Conservation (phyloP, 148 eudicot genomes). For the Drosera capensis region DNA sequence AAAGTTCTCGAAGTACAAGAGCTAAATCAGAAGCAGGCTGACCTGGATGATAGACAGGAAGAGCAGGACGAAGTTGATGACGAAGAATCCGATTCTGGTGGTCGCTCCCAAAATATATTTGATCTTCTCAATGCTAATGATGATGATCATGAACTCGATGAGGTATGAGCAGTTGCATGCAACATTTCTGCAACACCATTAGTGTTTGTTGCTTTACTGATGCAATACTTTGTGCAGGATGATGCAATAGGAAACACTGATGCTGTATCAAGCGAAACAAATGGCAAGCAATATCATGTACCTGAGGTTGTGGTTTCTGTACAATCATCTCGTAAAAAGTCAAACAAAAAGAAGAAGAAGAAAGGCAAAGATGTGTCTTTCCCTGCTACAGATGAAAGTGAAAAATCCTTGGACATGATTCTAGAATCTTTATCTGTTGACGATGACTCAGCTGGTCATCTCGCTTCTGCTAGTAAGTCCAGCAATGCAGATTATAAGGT, state of each 20-base stretch:
- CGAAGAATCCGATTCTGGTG: slow-evolving; percentile 19
- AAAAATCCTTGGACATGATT: slow-evolving; percentile 18
- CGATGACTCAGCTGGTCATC: slow-evolving; percentile 23
- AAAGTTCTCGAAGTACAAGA: slow-evolving; percentile 35
- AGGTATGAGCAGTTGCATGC: slow-evolving; percentile 12
- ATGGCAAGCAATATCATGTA: slow-evolving; percentile 10
- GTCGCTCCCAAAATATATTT: slow-evolving; percentile 20
- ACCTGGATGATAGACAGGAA: slow-evolving; percentile 8
- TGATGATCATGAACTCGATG: slow-evolving; percentile 15
- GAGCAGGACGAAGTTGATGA: slow-evolving; percentile 12
- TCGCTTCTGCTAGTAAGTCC: slow-evolving; percentile 14
- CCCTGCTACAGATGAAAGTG: slow-evolving; percentile 11
- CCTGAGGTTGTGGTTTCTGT: slow-evolving; percentile 15
- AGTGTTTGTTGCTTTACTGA: not conserved
- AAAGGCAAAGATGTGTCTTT: slow-evolving; percentile 32
- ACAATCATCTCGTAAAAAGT: slow-evolving; percentile 30
- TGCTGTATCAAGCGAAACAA: slow-evolving; percentile 11
- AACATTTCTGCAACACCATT: not conserved
- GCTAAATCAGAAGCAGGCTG: slow-evolving; percentile 9
- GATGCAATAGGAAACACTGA: slow-evolving; percentile 11
- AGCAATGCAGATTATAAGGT: slow-evolving; percentile 11
- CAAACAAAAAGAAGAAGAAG: slow-evolving; percentile 80
- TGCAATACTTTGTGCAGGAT: not conserved
- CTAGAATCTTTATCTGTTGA: slow-evolving; percentile 33
- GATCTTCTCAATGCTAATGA: slow-evolving; percentile 27